These are phyloP conservation scores for Diplocarpon rosae DNA, from an alignment of 2,329 filamentous ascomycete species.

Conservation along the genomic window DNA sequence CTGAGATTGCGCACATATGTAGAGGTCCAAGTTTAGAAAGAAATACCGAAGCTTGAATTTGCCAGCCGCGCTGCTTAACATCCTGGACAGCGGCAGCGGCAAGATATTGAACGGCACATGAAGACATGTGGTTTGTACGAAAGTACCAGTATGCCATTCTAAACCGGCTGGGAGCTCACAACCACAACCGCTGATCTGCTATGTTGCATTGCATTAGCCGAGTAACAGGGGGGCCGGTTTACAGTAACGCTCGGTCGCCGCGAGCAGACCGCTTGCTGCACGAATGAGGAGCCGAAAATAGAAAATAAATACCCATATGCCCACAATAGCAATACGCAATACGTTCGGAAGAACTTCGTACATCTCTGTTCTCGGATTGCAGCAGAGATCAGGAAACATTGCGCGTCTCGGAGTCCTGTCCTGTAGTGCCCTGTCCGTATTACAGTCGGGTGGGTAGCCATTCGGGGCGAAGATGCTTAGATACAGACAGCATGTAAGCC, in stretches of 20 bases:
- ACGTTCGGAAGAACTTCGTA: too few species aligned
- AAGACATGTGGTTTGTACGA: too few species aligned
- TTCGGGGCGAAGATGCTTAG: too few species aligned
- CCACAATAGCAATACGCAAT: too few species aligned
- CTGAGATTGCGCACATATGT: too few species aligned
- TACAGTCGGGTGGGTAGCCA: too few species aligned
- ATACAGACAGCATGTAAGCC: too few species aligned
- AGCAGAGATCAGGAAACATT: slow-evolving; percentile 4
- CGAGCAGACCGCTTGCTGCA: slow-evolving; percentile 3
- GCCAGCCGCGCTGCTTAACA: slow-evolving; percentile 5
- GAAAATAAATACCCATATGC: neutral
- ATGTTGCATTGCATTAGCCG: neutral
- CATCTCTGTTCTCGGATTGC: neutral
- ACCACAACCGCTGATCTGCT: neutral
- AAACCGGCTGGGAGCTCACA: slow-evolving; percentile 6
- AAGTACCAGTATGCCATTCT: slow-evolving; percentile 6
- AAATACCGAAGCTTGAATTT: slow-evolving; percentile 4
- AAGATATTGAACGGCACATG: too few species aligned
- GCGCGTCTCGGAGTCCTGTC: slow-evolving; percentile 5
- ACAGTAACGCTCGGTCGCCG: slow-evolving; percentile 2
- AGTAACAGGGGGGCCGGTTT: neutral
- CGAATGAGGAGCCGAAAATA: slow-evolving; percentile 2
- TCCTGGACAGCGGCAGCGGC: slow-evolving; percentile 4
- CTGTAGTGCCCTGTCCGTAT: neutral
- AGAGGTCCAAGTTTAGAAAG: slow-evolving; percentile 9